phyloP scores from a whole-genome alignment of 805 yeast species.

The Cyberlindnera nakhonratchasimensis region DNA sequence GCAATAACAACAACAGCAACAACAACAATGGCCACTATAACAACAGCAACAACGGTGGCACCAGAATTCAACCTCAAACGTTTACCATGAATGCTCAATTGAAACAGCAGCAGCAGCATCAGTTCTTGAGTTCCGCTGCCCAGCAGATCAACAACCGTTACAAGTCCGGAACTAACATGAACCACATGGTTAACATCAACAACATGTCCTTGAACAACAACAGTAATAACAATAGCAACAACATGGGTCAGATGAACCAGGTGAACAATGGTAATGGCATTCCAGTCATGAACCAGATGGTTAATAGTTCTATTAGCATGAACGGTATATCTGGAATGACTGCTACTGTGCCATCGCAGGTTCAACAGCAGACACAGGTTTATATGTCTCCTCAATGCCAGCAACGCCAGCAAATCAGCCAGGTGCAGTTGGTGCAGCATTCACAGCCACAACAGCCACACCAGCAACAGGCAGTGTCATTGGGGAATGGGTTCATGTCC shows the following conservation, averaged over 20 bases:
- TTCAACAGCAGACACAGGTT: constrained; percentile 2
- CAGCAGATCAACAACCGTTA: constrained; percentile 21
- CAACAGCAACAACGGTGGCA: constrained; percentile 9
- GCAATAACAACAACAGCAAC: constrained; percentile 2
- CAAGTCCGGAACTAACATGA: constrained; percentile 11
- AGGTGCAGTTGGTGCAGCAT: no score
- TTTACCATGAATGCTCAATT: constrained; percentile 24
- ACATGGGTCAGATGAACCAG: constrained; percentile 5
- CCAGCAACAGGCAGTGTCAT: constrained; percentile 4
- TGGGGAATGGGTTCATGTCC: neutral
- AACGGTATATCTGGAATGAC: neutral
- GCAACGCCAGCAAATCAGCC: neutral
- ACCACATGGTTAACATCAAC: constrained; percentile 1
- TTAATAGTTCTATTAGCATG: constrained; percentile 4
- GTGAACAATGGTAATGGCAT: neutral
- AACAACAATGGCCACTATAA: constrained; percentile 4
- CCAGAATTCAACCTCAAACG: constrained; percentile 15
- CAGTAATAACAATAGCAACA: no score
- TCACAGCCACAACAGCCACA: constrained; percentile 10
- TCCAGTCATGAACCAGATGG: constrained; percentile 2
- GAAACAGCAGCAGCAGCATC: constrained; percentile 27
- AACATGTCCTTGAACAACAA: constrained; percentile 9
- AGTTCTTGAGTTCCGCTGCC: constrained; percentile 17
- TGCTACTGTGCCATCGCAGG: constrained; percentile 2
- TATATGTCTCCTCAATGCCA: constrained; percentile 4